Evolutionary conservation across 257 asterid species (phyloP).

Genomic region (Ilex aquifolium): DNA sequence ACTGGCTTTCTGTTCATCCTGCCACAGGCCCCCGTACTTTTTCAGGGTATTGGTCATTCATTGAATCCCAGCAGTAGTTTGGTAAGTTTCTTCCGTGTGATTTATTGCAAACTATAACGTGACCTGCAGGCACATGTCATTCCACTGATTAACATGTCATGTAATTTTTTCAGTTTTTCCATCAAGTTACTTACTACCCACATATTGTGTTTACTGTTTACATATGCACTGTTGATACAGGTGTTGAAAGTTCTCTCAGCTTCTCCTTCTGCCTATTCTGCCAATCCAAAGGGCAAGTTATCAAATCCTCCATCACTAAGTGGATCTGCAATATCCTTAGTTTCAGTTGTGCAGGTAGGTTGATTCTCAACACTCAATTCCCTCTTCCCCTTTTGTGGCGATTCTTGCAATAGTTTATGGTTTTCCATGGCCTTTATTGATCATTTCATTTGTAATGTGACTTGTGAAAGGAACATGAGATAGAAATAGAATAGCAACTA

Average conservation of each 20-base stretch:
- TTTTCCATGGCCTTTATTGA: too few relatives aligned
- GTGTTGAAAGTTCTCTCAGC: slow-evolving; percentile 70
- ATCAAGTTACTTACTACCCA: background rate
- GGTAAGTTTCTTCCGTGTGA: slow-evolving; percentile 29
- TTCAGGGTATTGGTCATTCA: slow-evolving; percentile 77
- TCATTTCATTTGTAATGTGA: too few relatives aligned
- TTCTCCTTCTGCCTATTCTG: slow-evolving; percentile 80
- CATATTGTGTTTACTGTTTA: slow-evolving; percentile 10
- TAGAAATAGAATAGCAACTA: too few relatives aligned
- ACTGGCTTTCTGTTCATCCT: slow-evolving; percentile 5
- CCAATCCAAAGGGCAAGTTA: slow-evolving; percentile 59
- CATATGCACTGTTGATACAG: slow-evolving; percentile 21
- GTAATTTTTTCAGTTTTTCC: background rate
- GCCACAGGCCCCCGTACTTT: slow-evolving; percentile 76
- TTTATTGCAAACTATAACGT: too few relatives aligned
- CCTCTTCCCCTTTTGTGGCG: too few relatives aligned
- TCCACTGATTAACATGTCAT: background rate
- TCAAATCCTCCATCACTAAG: slow-evolving; percentile 62
- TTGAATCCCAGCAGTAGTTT: slow-evolving; percentile 65
- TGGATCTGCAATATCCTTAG: slow-evolving; percentile 73
- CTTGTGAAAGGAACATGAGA: too few relatives aligned
- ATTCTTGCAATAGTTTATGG: too few relatives aligned
- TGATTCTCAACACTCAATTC: background rate
- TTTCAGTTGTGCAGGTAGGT: slow-evolving; percentile 76
- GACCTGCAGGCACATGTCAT: too few relatives aligned